Percentiles rank a stretch among this genome's conserved stretches.
Conservation (phyloP, 495 filamentous ascomycete genomes). For the Penicillium goetzii region DNA sequence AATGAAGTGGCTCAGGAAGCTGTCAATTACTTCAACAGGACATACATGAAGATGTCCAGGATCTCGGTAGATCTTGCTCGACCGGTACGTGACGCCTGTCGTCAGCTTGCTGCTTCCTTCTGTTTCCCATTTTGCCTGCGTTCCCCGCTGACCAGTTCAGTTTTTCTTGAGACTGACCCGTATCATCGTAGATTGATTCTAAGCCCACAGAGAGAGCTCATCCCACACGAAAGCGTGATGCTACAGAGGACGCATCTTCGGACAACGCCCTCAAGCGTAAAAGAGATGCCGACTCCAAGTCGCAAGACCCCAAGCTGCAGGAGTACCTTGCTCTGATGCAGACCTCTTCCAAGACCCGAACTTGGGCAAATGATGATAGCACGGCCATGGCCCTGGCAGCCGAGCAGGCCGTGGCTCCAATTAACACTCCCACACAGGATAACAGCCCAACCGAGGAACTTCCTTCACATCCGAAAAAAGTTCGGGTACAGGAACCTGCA, state of each 20-base stretch:
- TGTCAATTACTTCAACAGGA: slow-evolving; percentile 90
- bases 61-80: slow-evolving; percentile 88
- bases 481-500: slow-evolving; percentile 31
- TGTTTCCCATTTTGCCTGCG: slow-evolving; percentile 31
- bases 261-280: slow-evolving; percentile 59
- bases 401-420: slow-evolving; percentile 25
- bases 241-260: slow-evolving; percentile 28
- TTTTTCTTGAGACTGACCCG: slow-evolving; percentile 53
- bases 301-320: slow-evolving; percentile 74
- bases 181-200: slow-evolving; percentile 45
- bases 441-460: slow-evolving; percentile 41
- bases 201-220: slow-evolving; percentile 40
- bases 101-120: slow-evolving; percentile 12
- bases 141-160: slow-evolving; percentile 51
- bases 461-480: slow-evolving; percentile 49
- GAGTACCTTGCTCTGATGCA: slow-evolving; percentile 88
- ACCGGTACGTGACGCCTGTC: slow-evolving; percentile 61
- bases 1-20: slow-evolving; percentile 77
- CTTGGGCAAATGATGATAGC: slow-evolving; percentile 65
- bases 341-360: slow-evolving; percentile 65
- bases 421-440: slow-evolving; percentile 33
- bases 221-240: slow-evolving; percentile 40
- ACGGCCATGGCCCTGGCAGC: slow-evolving; percentile 45
- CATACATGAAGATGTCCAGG: slow-evolving; percentile 96
- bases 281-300: slow-evolving; percentile 46